These are phyloP conservation scores for Trapa incisa DNA, from an alignment of 345 rosid genomes.

Conservation along the genomic window DNA sequence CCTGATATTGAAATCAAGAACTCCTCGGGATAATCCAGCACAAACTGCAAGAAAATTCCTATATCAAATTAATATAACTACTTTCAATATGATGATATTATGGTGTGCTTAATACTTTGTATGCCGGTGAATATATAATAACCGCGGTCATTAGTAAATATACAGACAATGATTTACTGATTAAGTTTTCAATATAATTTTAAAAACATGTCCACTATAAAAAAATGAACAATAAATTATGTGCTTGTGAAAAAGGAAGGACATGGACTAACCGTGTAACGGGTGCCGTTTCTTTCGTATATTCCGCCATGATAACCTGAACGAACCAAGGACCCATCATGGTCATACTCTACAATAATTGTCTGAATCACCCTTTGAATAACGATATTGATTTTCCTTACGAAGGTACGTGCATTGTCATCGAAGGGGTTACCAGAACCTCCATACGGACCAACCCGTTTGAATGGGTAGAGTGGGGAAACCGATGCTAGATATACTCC, in stretches of 20 bases:
- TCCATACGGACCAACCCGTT: neutral
- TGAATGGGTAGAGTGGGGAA: neutral
- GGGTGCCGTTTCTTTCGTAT: neutral
- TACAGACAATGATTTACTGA: too few species aligned
- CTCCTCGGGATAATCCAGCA: neutral
- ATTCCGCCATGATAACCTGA: neutral
- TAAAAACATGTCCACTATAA: too few species aligned
- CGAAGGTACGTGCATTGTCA: neutral
- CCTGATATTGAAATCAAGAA: slow-evolving; percentile 4
- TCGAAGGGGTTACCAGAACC: neutral
- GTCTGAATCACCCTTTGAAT: neutral
- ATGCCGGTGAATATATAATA: too few species aligned
- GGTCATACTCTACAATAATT: neutral
- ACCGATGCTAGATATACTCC: neutral
- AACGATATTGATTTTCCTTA: neutral
- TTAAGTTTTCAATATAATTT: too few species aligned
- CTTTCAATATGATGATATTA: too few species aligned
- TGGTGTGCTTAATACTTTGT: too few species aligned
- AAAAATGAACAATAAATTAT: too few species aligned
- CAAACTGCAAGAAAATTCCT: too few species aligned
- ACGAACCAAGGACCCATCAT: neutral
- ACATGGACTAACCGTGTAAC: neutral
- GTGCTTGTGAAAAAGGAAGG: too few species aligned
- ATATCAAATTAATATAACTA: too few species aligned
- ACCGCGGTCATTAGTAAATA: too few species aligned